Conservation (phyloP, 805 yeast genomes). For the Metschnikowia matae region DNA sequence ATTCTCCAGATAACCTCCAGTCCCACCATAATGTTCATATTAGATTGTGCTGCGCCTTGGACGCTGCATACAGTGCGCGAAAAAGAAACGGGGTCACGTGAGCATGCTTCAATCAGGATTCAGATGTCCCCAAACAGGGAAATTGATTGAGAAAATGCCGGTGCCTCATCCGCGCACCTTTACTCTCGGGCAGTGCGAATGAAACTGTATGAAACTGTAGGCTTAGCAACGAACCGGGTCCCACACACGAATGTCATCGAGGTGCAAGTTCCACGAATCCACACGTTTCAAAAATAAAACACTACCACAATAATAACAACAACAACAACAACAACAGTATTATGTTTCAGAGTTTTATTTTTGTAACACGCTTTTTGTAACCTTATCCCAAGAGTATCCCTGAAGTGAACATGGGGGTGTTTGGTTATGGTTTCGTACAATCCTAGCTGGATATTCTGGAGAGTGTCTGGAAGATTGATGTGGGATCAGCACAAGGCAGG, state of each 20-base stretch:
- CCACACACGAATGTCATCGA: neutral
- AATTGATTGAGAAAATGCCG: neutral
- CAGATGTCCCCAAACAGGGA: conserved; percentile 1
- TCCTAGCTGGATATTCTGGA: too few relatives aligned
- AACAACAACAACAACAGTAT: too few relatives aligned
- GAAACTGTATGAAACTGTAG: neutral
- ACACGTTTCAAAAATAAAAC: too few relatives aligned
- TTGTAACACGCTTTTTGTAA: neutral
- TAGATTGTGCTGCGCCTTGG: conserved; percentile 4
- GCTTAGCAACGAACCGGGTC: neutral
- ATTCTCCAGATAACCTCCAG: too few relatives aligned
- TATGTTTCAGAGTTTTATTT: neutral
- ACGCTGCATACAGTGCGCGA: conserved; percentile 2
- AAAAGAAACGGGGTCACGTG: conserved; percentile 9
- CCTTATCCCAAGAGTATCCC: too few relatives aligned
- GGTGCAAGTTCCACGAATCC: too few relatives aligned
- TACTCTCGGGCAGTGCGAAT: neutral
- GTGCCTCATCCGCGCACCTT: neutral
- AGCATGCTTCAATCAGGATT: neutral
- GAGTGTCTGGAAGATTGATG: too few relatives aligned
- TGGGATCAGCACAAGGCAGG: too few relatives aligned
- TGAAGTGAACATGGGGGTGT: too few relatives aligned
- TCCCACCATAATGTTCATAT: neutral
- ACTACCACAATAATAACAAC: too few relatives aligned
- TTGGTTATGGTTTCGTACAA: too few relatives aligned